Base-by-base conservation (phyloP, 305 asterid species). In the Stenogyne calaminthoides region DNA sequence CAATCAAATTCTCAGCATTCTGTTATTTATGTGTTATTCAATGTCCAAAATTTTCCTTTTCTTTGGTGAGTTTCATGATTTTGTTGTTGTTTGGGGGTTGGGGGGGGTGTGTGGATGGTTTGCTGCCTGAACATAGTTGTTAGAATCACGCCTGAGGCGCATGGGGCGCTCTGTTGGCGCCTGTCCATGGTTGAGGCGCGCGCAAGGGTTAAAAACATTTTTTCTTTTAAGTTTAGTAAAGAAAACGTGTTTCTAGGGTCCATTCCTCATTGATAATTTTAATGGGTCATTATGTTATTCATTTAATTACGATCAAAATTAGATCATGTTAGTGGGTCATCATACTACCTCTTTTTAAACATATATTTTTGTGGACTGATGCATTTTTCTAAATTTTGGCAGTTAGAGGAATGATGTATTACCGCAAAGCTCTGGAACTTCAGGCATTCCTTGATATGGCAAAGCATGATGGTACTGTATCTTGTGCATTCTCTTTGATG, bases 401-500 rank as follows among this genome's bases (percentile, higher is more conserved):
- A 95, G 99, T 95, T 64, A 84, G 99, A 79, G 98, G 99, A 77
- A 95, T 95, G 99, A 95, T 95, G 99, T 95, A 95, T 76, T 95
- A 95, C 77, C 96, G 99, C 73, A 92, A 83, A 87, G 99, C 99
- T 75, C 85, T 95, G 15, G 98, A 92, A 77, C 99, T 95, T 78
- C 99, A 95, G 84, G 95, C 98, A 51, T 92, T 92, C 85, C 98
- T 92, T 75, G 99, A 95, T 84, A 92, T 92, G 98, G 98, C 99
- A 78, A 87, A 89, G 86, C 93, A 95, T 85, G 99, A 92, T 64
- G 99, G 99, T 95, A 76, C 60, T 46, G 7, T 60, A 64, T 74
- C 71, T 65, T 80, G 18, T 42, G 20, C 74, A 37, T 71, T 54
- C 66, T 34, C 57, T 64, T 36, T 63, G 36, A 46, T 22, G 44